Percentiles rank a stretch among this genome's conserved stretches.
Evolutionary conservation across 2,329 filamentous ascomycete species (phyloP).

Genomic region (Colletotrichum sp.): DNA sequence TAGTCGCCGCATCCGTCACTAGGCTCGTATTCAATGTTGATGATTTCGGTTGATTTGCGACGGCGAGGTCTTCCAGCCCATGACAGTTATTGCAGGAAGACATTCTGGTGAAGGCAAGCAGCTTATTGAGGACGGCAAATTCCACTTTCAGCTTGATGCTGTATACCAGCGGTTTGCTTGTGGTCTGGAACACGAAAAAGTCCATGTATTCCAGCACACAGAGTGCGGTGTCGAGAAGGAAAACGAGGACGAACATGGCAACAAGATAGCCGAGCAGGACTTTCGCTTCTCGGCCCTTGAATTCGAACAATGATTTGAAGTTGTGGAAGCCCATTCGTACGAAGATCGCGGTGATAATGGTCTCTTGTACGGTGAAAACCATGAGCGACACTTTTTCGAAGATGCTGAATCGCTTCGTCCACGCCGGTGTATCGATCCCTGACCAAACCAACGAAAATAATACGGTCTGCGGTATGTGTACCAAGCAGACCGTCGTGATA

Average conservation of each 20-base stretch:
- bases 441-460: slow-evolving; percentile 55
- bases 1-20: neutral
- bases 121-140: slow-evolving; percentile 51
- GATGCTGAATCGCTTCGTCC: slow-evolving; percentile 39
- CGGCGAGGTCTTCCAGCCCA: neutral
- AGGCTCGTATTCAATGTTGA: neutral
- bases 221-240: slow-evolving; percentile 42
- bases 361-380: slow-evolving; percentile 60
- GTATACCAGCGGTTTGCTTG: slow-evolving; percentile 17
- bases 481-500: slow-evolving; percentile 49
- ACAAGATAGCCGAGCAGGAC: slow-evolving; percentile 42
- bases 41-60: neutral
- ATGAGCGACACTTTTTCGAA: slow-evolving; percentile 62
- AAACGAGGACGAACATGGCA: slow-evolving; percentile 42
- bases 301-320: slow-evolving; percentile 12
- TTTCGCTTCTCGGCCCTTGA: slow-evolving; percentile 6
- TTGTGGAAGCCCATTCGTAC: slow-evolving; percentile 41
- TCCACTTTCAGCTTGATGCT: slow-evolving; percentile 42
- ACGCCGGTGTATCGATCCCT: slow-evolving; percentile 30
- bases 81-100: neutral
- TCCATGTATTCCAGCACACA: slow-evolving; percentile 41
- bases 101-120: slow-evolving; percentile 19
- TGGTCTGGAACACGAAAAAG: slow-evolving; percentile 30
- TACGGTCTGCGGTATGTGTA: slow-evolving; percentile 55
- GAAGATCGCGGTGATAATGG: slow-evolving; percentile 49